Evolutionary conservation across 1,139 yeast genomes (phyloP), one percentile per base, ranked within the genome.

Genomic region (Candida albicans): DNA sequence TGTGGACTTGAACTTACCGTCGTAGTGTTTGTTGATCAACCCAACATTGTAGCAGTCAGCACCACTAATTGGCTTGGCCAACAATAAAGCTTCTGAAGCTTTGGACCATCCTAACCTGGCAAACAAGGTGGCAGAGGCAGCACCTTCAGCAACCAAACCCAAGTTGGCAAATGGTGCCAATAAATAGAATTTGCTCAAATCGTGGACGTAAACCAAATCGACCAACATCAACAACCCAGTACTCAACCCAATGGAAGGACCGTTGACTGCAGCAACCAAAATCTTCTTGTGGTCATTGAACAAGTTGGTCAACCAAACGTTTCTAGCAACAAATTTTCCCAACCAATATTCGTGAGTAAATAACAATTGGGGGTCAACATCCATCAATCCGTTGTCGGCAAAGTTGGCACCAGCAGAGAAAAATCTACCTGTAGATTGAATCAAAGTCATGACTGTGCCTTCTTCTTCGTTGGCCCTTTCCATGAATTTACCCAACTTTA

Each of bases 331-430:
- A 57, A 87, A 84, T 47, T 68, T 67, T 46, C 71, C 65, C 48
- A 82, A 65, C 87, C 87, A 82, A 55, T 71, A 75, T 45, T 77
- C 78, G 47, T 76, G 77, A 38, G 69, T 60, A 49, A 72, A 69
- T 35, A 70, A 53, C 22, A 60, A 67, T 25, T 52, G 56, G 2
- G 65, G 41, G 8, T 55, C 55, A 8, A 56, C 58, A 1, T 58
- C 44, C 14, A 58, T 46, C 39, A 67, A 38, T 9, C 64, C 62
- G 37, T 50, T 54, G 44, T 66, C 73, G 22, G 62, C 56, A 48
- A 87, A 78, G 60, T 87, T 84, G 27, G 96, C 96, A 33, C 97
- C 97, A 6, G 96, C 87, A 31, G 91, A 83, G 62, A 89, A 89
- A 61, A 75, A 87, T 51, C 84, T 73, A 2, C 96, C 96, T 0